Base-by-base conservation (phyloP, 768 basidiomycete genomes). In the Rhodotorula babjevae region DNA sequence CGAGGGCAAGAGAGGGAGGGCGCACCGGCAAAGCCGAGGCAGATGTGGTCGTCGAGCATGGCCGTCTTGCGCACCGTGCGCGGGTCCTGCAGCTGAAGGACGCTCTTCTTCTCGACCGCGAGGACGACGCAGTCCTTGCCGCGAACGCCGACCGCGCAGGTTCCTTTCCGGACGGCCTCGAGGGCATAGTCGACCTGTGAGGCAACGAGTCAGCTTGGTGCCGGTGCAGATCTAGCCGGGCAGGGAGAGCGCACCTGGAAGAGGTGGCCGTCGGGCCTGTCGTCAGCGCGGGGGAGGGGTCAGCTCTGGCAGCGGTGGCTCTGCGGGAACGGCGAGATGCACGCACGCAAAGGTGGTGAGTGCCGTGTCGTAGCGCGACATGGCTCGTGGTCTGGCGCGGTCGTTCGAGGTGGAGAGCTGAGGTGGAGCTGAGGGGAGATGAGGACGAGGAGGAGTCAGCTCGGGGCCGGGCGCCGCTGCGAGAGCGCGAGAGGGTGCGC, bases 31-130 rank as follows among this genome's bases (percentile, higher is more conserved):
- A 99, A 99, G 27, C 94, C 96, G 68, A 98, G 85, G 80, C 93
- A 97, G 69, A 99, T 83, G 80, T 99, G 96, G 80, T 99, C 96
- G 80, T 99, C 96, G 63, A 99, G 83, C 93, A 97, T 93, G 69
- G 91, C 96, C 15, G 98, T 94, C 82, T 99, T 99, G 65, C 96
- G 85, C 25, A 98, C 94, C 2, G 96, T 99, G 65, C 96, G 86
- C 14, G 96, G 93, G 82, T 99, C 96, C 84, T 99, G 96, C 27
- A 99, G 86, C 82, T 99, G 96, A 19, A 98, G 85, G 42, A 96
- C 88, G 0, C 92, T 93, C 83, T 97, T 98, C 90, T 98, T 98
- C 85, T 99, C 96, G 44, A 98, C 95, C 62, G 95, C 96, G 36
- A 99, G 85, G 9, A 99, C 92, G 4, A 97, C 96, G 42, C 94